Evolutionary conservation across 768 basidiomycete species (phyloP).

Genomic region (Chalciporus sphaerocephalus): DNA sequence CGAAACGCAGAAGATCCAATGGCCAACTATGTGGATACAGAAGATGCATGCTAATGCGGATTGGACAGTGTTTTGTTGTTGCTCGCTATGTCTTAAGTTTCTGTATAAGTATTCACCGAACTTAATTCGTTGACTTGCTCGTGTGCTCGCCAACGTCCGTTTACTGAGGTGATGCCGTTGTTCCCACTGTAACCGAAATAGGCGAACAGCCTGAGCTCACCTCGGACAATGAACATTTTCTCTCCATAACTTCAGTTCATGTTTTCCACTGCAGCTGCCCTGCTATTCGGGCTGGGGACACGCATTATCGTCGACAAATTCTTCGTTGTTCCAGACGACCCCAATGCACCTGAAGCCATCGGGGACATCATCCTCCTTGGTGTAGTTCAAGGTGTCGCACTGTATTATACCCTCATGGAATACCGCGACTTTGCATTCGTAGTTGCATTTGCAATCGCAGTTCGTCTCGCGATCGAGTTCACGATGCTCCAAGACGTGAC

Average conservation of each 20-base stretch:
- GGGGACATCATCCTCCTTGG: conserved; percentile 64
- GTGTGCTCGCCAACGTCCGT: neutral
- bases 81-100: neutral
- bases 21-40: conserved; percentile 81
- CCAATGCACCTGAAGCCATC: conserved; percentile 32
- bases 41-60: conserved; percentile 21
- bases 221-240: conserved; percentile 11
- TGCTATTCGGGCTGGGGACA: conserved; percentile 70
- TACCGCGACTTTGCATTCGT: conserved; percentile 50
- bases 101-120: neutral
- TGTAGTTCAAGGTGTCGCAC: conserved; percentile 69
- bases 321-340: conserved; percentile 38
- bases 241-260: conserved; percentile 30
- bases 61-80: neutral
- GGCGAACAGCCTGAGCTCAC: conserved; percentile 16
- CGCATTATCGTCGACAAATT: conserved; percentile 64
- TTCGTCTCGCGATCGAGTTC: conserved; percentile 65
- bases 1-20: conserved; percentile 82
- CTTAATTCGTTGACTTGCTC: neutral
- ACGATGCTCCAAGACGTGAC: conserved; percentile 47
- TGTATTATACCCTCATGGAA: conserved; percentile 61
- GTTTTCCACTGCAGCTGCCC: conserved; percentile 58
- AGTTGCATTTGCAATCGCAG: conserved; percentile 53
- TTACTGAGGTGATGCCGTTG: conserved; percentile 3
- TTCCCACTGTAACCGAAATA: conserved; percentile 23